Evolutionary conservation across 805 yeast species (phyloP).

Genomic region (Kodamaea kaohsiungensis): DNA sequence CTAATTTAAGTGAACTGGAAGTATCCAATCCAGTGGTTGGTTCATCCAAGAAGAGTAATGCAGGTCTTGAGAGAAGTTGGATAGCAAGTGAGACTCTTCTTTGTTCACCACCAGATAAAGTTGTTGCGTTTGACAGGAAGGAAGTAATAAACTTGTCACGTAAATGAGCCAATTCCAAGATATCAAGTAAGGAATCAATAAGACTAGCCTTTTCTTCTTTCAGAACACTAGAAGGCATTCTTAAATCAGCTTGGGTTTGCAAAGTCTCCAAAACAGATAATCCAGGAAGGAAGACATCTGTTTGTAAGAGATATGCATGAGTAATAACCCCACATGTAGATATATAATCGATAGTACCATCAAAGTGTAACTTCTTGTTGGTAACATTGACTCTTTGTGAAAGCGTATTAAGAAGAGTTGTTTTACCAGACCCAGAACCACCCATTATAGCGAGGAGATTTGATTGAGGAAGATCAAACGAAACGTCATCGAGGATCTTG

Average conservation of each 20-base stretch:
- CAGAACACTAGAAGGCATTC: slow-evolving; percentile 52
- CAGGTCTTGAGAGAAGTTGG: slow-evolving; percentile 25
- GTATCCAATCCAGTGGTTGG: slow-evolving; percentile 32
- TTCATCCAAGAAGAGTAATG: slow-evolving; percentile 26
- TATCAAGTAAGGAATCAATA: slow-evolving; percentile 60
- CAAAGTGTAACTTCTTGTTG: slow-evolving; percentile 40
- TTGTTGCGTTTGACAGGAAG: slow-evolving; percentile 15
- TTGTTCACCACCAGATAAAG: slow-evolving; percentile 30
- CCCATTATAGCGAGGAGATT: slow-evolving; percentile 80
- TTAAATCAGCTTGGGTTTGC: slow-evolving; percentile 67
- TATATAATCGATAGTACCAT: slow-evolving; percentile 43
- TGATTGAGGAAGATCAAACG: slow-evolving; percentile 61
- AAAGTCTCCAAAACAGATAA: slow-evolving; percentile 74
- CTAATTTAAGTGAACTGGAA: slow-evolving; percentile 25
- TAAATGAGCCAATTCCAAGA: slow-evolving; percentile 67
- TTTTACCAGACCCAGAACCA: slow-evolving; percentile 86
- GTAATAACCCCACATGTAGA: slow-evolving; percentile 15
- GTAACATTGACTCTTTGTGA: slow-evolving; percentile 51
- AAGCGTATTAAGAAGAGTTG: slow-evolving; percentile 70
- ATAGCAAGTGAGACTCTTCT: slow-evolving; percentile 26
- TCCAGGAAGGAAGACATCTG: slow-evolving; percentile 70
- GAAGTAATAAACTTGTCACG: slow-evolving; percentile 57
- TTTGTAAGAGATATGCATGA: slow-evolving; percentile 72
- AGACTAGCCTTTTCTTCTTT: slow-evolving; percentile 46
- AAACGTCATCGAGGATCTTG: slow-evolving; percentile 44